phyloP scores from a whole-genome alignment of 2,329 filamentous ascomycete species.

The Drechslera avenae region DNA sequence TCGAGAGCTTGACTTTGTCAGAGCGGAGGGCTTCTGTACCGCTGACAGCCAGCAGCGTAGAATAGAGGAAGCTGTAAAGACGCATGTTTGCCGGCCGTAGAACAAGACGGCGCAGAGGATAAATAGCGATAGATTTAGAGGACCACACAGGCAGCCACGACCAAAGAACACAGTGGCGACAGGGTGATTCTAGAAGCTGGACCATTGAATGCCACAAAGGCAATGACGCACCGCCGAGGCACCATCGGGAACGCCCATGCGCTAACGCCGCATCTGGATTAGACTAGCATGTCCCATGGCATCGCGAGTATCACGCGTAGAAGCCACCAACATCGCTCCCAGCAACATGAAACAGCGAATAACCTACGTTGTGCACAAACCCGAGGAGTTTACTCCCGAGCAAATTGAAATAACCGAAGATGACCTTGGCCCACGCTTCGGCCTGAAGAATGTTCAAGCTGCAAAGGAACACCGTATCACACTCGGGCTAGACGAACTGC shows the following conservation, averaged over 20 bases:
- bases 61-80: conserved; percentile 34
- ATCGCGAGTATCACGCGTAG: conserved; percentile 10
- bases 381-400: conserved; percentile 68
- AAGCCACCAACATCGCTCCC: conserved; percentile 1
- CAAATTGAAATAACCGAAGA: conserved; percentile 61
- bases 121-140: not conserved
- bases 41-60: conserved; percentile 40
- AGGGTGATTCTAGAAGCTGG: conserved; percentile 21
- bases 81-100: conserved; percentile 33
- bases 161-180: conserved; percentile 37
- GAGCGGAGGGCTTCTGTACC: conserved; percentile 41
- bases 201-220: conserved; percentile 3
- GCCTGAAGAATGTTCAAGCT: conserved; percentile 66
- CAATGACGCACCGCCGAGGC: conserved; percentile 12
- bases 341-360: conserved; percentile 71
- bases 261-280: conserved; percentile 1
- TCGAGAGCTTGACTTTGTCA: conserved; percentile 63
- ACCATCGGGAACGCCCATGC: not conserved
- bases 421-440: conserved; percentile 49
- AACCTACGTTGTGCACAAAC: conserved; percentile 72
- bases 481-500: conserved; percentile 73
- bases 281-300: not conserved
- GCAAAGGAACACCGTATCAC: conserved; percentile 82
- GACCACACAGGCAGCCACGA: conserved; percentile 26
- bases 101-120: not conserved